These are phyloP conservation scores for Penicillium sp. DNA, from an alignment of 2,329 filamentous ascomycete species.

Conservation along the genomic window DNA sequence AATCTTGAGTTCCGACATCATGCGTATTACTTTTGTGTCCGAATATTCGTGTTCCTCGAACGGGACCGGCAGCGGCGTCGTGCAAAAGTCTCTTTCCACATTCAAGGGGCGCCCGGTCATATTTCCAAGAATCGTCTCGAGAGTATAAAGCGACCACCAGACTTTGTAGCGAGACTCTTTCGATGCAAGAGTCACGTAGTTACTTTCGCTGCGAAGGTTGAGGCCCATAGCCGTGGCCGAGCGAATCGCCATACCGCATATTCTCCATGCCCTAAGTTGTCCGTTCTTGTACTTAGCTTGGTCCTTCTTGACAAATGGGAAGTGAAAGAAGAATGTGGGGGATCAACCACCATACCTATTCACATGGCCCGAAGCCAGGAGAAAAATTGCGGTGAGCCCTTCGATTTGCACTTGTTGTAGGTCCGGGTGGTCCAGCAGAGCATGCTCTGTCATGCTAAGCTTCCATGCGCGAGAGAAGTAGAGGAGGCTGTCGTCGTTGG, in stretches of 20 bases:
- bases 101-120: constrained; percentile 42
- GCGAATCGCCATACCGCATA: constrained; percentile 39
- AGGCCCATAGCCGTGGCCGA: constrained; percentile 41
- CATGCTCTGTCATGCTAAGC: constrained; percentile 32
- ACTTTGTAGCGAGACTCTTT: constrained; percentile 42
- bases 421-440: constrained; percentile 38
- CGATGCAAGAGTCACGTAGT: constrained; percentile 29
- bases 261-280: constrained; percentile 38
- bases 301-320: neutral
- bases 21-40: constrained; percentile 26
- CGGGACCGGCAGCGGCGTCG: constrained; percentile 38
- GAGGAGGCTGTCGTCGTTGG: constrained; percentile 33
- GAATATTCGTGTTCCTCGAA: constrained; percentile 36
- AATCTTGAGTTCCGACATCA: constrained; percentile 32
- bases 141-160: constrained; percentile 42
- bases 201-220: constrained; percentile 40
- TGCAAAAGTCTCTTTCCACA: constrained; percentile 37
- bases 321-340: neutral
- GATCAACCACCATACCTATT: constrained; percentile 35
- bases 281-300: neutral
- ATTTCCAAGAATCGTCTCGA: constrained; percentile 39
- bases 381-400: constrained; percentile 38
- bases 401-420: constrained; percentile 43
- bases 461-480: constrained; percentile 43
- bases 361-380: constrained; percentile 38